Conservation (phyloP, 2,329 filamentous ascomycete species). For the Aspergillus sp. region DNA sequence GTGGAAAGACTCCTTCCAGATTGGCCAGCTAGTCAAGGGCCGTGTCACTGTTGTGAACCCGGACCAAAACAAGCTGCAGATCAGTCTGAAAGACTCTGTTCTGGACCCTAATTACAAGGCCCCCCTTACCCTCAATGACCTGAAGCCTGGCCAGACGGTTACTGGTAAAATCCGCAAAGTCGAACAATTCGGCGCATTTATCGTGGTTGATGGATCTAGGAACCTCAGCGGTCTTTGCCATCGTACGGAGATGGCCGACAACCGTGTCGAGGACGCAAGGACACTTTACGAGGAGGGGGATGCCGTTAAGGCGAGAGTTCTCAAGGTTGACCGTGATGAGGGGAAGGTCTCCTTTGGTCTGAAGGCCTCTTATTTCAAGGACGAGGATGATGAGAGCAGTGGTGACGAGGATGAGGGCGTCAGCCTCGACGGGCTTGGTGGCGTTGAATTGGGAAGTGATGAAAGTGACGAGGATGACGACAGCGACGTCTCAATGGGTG, state of each 20-base stretch:
- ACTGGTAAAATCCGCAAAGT: slow-evolving; percentile 93
- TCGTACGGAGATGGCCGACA: slow-evolving; percentile 87
- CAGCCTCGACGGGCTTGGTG: slow-evolving; percentile 36
- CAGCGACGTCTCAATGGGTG: slow-evolving; percentile 44
- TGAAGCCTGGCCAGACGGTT: slow-evolving; percentile 78
- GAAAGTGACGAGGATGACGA: slow-evolving; percentile 40
- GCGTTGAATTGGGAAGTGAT: slow-evolving; percentile 41
- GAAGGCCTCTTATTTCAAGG: slow-evolving; percentile 87
- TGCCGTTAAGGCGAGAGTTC: slow-evolving; percentile 85
- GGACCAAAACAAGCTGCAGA: slow-evolving; percentile 72
- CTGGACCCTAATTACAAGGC: slow-evolving; percentile 79
- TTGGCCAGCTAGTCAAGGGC: slow-evolving; percentile 89
- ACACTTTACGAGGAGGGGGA: slow-evolving; percentile 91
- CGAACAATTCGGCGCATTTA: slow-evolving; percentile 92
- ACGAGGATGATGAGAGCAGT: slow-evolving; percentile 53
- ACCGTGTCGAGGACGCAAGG: slow-evolving; percentile 77
- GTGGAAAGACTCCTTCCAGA: slow-evolving; percentile 87
- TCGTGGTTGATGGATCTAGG: slow-evolving; percentile 81
- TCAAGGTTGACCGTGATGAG: slow-evolving; percentile 75
- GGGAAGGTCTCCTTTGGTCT: slow-evolving; percentile 85
- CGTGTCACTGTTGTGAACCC: slow-evolving; percentile 76
- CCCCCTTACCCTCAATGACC: slow-evolving; percentile 73
- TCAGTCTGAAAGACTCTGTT: slow-evolving; percentile 85
- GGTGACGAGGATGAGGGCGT: slow-evolving; percentile 51
- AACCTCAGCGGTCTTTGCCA: slow-evolving; percentile 95